A percentile compares a stretch with the other conserved stretches of the same genome.
phyloP scores from a whole-genome alignment of 2,329 filamentous ascomycete species.

The Trichoderma harzianum region DNA sequence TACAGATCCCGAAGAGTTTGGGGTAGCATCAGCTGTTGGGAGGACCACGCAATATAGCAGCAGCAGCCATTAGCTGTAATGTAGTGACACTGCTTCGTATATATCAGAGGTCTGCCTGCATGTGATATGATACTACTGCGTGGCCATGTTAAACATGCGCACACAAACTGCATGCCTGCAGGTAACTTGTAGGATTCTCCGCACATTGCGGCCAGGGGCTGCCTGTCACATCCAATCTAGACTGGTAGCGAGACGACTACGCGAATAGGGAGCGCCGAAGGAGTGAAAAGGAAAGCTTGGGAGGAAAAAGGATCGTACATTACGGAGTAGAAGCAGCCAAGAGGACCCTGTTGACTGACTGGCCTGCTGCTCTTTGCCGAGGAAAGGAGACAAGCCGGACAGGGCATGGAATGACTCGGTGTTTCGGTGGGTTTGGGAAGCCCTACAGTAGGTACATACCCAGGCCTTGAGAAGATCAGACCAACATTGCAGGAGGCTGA shows the following conservation, averaged over 20 bases:
- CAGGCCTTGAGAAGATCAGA: not conserved
- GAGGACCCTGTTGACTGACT: not conserved
- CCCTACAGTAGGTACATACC: not conserved
- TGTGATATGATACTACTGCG: conserved; percentile 15
- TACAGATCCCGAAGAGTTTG: not conserved
- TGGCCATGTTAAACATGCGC: conserved; percentile 10
- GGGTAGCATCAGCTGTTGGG: not conserved
- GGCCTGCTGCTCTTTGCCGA: not conserved
- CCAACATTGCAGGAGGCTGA: conserved; percentile 6
- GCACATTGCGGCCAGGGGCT: not conserved
- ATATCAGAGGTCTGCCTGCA: not conserved
- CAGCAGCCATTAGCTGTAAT: not conserved
- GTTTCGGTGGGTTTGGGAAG: not conserved
- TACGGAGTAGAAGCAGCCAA: too few relatives aligned
- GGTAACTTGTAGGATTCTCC: conserved; percentile 3
- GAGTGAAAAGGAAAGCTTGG: not conserved
- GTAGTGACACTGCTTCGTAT: conserved; percentile 3
- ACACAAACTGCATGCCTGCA: conserved; percentile 15
- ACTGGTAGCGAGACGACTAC: not conserved
- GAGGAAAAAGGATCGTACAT: not conserved
- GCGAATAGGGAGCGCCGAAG: not conserved
- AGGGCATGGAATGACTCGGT: conserved; percentile 6
- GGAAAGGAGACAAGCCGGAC: conserved; percentile 2
- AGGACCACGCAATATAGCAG: not conserved
- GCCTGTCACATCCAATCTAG: not conserved